Evolutionary conservation across 2,329 filamentous ascomycete genomes (phyloP).

Genomic region (Phialocephala sp.): DNA sequence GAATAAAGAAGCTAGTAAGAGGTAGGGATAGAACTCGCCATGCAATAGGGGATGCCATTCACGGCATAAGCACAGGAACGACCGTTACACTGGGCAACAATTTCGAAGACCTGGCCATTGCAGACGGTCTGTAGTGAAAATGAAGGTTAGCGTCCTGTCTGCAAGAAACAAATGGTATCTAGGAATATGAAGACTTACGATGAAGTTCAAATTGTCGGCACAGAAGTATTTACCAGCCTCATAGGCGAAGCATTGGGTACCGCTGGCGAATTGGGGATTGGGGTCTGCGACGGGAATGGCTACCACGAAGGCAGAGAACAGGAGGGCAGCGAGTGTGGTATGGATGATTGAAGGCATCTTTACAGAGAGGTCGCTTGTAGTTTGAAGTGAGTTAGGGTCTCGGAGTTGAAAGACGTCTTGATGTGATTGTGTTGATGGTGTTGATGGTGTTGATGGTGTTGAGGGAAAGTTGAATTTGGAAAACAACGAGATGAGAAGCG

Average conservation of each 20-base stretch:
- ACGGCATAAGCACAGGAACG: neutral
- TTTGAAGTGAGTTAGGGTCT: neutral
- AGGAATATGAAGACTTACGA: neutral
- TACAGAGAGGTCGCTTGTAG: neutral
- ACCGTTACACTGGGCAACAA: slow-evolving; percentile 1
- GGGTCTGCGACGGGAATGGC: neutral
- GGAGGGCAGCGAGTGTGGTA: neutral
- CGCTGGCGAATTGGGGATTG: neutral
- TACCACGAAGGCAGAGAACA: neutral
- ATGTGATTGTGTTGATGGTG: neutral
- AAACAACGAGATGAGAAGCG: neutral
- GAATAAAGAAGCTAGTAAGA: neutral
- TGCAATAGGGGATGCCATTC: neutral
- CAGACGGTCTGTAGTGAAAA: neutral
- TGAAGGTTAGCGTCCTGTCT: neutral
- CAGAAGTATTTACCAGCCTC: neutral
- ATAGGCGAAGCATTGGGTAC: neutral
- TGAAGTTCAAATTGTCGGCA: neutral
- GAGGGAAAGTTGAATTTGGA: neutral
- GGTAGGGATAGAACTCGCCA: neutral
- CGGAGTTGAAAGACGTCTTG: neutral
- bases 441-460: neutral
- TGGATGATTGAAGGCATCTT: neutral
- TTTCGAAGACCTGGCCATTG: neutral
- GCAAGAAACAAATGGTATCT: neutral